A percentile compares a stretch with the other conserved stretches of the same genome.
phyloP scores from a whole-genome alignment of 805 yeast species.

The Saccharomycopsis synnaedendra region DNA sequence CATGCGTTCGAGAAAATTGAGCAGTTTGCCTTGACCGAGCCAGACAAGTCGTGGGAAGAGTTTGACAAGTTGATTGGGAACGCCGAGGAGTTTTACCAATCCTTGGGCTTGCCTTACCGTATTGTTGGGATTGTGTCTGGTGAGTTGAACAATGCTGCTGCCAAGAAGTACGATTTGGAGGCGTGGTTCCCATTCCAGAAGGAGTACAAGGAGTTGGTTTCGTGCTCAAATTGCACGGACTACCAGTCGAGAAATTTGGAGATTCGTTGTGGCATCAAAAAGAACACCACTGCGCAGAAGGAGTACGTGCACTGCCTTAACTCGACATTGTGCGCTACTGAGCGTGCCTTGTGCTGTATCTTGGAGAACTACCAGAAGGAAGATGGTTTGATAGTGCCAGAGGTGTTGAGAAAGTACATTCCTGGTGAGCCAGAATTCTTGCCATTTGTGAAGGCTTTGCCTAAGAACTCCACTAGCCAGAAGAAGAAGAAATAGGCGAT shows the following conservation, averaged over 20 bases:
- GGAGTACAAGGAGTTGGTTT: slow-evolving; percentile 95
- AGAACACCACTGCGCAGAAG: slow-evolving; percentile 83
- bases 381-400: slow-evolving; percentile 88
- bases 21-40: slow-evolving; percentile 92
- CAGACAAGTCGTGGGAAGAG: slow-evolving; percentile 96
- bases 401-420: slow-evolving; percentile 88
- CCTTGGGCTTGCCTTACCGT: slow-evolving; percentile 88
- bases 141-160: slow-evolving; percentile 97
- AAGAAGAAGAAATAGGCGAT: slow-evolving; percentile 42
- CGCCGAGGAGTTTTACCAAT: slow-evolving; percentile 88
- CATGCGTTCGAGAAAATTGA: slow-evolving; percentile 98
- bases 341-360: slow-evolving; percentile 95
- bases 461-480: slow-evolving; percentile 85
- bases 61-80: slow-evolving; percentile 88
- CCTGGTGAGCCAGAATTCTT: slow-evolving; percentile 98
- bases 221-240: slow-evolving; percentile 98
- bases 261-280: slow-evolving; percentile 97
- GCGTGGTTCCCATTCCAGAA: slow-evolving; percentile 99
- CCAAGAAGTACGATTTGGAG: slow-evolving; percentile 96
- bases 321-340: slow-evolving; percentile 95
- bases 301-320: slow-evolving; percentile 97
- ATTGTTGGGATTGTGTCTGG: slow-evolving; percentile 98
- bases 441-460: slow-evolving; percentile 82
- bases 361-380: slow-evolving; percentile 97
- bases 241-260: slow-evolving; percentile 98